Conservation (phyloP, 2,329 filamentous ascomycete species). For the Stachybotrys chlorohalonatus region DNA sequence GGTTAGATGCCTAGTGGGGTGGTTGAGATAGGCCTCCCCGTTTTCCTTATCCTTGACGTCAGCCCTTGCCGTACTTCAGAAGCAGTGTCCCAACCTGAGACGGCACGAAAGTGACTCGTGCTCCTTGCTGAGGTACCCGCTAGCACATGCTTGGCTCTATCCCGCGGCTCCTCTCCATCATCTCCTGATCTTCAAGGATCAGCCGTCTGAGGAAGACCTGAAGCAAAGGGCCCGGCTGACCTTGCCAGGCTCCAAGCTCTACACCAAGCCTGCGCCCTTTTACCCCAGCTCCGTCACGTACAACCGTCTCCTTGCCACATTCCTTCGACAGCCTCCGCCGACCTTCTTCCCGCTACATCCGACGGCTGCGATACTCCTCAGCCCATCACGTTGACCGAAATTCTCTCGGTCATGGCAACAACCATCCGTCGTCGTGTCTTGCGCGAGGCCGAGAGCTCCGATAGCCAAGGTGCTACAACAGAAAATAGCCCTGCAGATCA, state of each 20-base stretch:
- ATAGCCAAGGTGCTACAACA: slow-evolving; percentile 11
- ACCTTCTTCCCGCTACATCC: no score
- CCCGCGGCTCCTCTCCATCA: background rate
- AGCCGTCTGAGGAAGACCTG: background rate
- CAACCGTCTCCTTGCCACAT: no score
- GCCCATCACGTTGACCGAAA: no score
- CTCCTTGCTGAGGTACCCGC: no score
- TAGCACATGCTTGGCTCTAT: background rate
- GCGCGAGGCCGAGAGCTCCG: slow-evolving; percentile 10
- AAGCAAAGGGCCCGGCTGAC: background rate
- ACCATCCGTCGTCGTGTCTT: slow-evolving; percentile 22
- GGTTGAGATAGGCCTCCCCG: background rate
- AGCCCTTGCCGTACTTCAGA: background rate
- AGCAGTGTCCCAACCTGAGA: no score
- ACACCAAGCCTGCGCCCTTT: no score
- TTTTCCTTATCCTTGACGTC: background rate
- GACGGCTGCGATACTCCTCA: no score
- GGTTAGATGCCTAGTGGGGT: background rate
- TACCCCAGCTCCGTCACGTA: no score
- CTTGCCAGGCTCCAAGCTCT: no score
- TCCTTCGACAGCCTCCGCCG: no score
- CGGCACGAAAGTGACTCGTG: no score
- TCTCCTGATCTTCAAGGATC: background rate
- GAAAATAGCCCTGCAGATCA: slow-evolving; percentile 17
- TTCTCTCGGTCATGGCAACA: slow-evolving; percentile 16